Evolutionary conservation across 768 basidiomycete genomes (phyloP), one percentile per base, ranked within the genome.

Genomic region (Calvatia gigantea): DNA sequence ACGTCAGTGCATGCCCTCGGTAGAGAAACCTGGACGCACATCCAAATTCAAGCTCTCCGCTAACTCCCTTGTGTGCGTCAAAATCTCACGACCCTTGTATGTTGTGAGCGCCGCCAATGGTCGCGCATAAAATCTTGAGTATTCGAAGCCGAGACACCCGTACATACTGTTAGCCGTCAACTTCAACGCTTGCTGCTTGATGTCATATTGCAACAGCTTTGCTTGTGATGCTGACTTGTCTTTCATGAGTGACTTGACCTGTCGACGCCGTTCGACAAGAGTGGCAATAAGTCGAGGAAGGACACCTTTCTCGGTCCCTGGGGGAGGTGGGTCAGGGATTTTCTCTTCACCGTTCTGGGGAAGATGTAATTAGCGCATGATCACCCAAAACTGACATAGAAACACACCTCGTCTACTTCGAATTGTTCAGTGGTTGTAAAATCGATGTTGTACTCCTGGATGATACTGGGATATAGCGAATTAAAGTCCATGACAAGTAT

Each of bases 401-500:
- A 12, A 65, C 70, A 6, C 51, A 75, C 76, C 70, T 76, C 89
- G 64, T 83, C 83, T 62, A 80, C 83, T 23, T 84, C 84, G 6
- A 80, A 75, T 52, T 82, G 81, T 42, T 92, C 89, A 17, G 98
- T 87, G 0, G 97, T 99, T 8, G 97, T 98, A 65, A 98, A 98
- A 72, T 98, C 97, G 62, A 99, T 98, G 68, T 99, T 98, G 67
- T 91, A 99, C 76, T 99, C 97, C 66, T 98, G 97, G 45, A 99
- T 99, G 75, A 99, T 99, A 69, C 91, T 94, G 5, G 97, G 97
- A 68, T 99, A 99, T 54, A 99, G 78, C 58, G 94, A 97, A 72
- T 99, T 99, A 85, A 98, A 99, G 70, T 99, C 97, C 97, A 99
- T 99, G 70, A 99, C 97, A 15, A 99, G 80, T 70, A 98, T 90